These are phyloP conservation scores for Plasmodium ovale DNA, from an alignment of 169 alveolate genomes.

Conservation along the genomic window DNA sequence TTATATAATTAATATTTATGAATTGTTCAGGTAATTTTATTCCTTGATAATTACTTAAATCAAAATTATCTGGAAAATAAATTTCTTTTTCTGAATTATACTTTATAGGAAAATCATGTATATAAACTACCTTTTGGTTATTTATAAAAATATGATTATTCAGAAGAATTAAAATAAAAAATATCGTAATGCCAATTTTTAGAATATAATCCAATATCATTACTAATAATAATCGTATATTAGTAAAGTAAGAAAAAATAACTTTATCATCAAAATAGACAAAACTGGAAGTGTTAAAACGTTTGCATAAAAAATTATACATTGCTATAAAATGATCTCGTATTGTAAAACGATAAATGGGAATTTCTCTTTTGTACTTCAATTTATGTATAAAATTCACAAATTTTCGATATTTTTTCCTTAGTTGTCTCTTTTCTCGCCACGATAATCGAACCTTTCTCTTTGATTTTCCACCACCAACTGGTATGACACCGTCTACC, in stretches of 20 bases:
- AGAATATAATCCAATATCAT: constrained; percentile 32
- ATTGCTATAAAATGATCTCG: constrained; percentile 27
- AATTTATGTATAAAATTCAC: constrained; percentile 24
- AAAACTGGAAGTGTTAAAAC: constrained; percentile 17
- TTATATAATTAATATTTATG: constrained; percentile 42
- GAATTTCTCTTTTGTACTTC: constrained; percentile 63
- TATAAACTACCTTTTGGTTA: constrained; percentile 4
- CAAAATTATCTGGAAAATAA: constrained; percentile 22
- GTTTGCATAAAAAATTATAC: constrained; percentile 20
- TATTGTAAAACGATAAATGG: constrained; percentile 37
- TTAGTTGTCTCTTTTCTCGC: constrained; percentile 16
- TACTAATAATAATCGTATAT: constrained; percentile 27
- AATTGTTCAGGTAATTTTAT: constrained; percentile 9
- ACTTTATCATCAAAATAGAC: constrained; percentile 56
- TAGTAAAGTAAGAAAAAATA: constrained; percentile 44
- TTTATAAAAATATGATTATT: constrained; percentile 20
- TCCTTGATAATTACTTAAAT: constrained; percentile 3
- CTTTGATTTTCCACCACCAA: not conserved
- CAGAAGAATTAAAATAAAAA: constrained; percentile 31
- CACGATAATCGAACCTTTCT: not conserved
- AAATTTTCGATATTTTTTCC: constrained; percentile 2
- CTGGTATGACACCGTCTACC: not conserved
- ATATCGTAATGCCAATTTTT: constrained; percentile 38
- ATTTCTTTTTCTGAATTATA: not conserved
- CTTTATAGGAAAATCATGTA: constrained; percentile 19